Evolutionary conservation across 2,329 filamentous ascomycete genomes (phyloP).

Genomic region (Penicillium vulpinum): DNA sequence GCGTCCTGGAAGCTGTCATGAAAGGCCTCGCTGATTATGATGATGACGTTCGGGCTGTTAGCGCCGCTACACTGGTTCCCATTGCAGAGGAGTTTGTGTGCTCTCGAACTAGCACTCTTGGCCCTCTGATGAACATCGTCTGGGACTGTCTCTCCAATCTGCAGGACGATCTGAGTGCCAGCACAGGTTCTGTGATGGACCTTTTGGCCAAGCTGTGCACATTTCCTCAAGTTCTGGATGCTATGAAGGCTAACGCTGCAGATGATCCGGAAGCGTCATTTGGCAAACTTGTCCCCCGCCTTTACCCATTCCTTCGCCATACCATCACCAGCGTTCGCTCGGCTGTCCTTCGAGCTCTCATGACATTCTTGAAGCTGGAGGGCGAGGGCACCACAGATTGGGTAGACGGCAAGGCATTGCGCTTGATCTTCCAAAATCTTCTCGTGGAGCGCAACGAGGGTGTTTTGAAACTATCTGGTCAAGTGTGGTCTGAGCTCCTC

Average conservation of each 20-base stretch:
- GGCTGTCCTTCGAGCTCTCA: constrained; percentile 85
- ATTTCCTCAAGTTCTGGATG: constrained; percentile 86
- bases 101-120: constrained; percentile 74
- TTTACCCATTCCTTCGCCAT: constrained; percentile 94
- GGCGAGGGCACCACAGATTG: constrained; percentile 78
- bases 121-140: constrained; percentile 85
- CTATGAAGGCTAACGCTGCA: constrained; percentile 88
- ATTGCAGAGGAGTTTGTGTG: constrained; percentile 94
- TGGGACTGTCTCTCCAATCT: constrained; percentile 97
- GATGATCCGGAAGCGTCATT: constrained; percentile 86
- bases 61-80: constrained; percentile 93
- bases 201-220: constrained; percentile 91
- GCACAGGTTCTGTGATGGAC: constrained; percentile 98
- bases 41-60: constrained; percentile 94
- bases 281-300: constrained; percentile 82
- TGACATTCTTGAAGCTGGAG: constrained; percentile 88
- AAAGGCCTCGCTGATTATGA: constrained; percentile 87
- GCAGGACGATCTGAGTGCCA: constrained; percentile 95
- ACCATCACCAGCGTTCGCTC: constrained; percentile 95
- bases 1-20: constrained; percentile 89
- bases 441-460: constrained; percentile 86
- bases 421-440: constrained; percentile 91
- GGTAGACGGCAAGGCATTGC: constrained; percentile 85
- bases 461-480: constrained; percentile 77
- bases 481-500: constrained; percentile 82